phyloP scores from a whole-genome alignment of 2,329 filamentous ascomycete species.

The Juglanconis sp. region DNA sequence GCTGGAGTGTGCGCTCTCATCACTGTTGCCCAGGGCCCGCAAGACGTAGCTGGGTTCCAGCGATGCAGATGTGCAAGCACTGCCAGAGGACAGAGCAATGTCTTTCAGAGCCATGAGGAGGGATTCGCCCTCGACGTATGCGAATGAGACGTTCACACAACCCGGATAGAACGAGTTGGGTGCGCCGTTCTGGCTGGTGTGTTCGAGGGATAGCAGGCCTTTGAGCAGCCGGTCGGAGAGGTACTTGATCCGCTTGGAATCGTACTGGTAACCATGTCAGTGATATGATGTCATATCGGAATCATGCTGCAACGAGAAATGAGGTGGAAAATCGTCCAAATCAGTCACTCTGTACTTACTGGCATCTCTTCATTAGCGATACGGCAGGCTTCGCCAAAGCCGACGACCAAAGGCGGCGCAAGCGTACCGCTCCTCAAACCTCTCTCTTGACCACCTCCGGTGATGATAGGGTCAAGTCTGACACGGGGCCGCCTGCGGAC shows the following conservation, averaged over 20 bases:
- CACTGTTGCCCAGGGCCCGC: constrained; percentile 88
- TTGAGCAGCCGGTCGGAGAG: constrained; percentile 82
- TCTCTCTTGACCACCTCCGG: constrained; percentile 91
- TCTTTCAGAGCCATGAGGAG: constrained; percentile 98
- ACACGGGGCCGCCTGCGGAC: constrained; percentile 90
- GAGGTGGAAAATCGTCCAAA: constrained; percentile 41
- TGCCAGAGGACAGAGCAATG: constrained; percentile 93
- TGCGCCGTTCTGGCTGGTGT: constrained; percentile 89
- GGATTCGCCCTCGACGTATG: constrained; percentile 96
- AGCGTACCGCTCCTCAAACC: constrained; percentile 92
- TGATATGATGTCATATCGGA: background rate
- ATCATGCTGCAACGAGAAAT: constrained; percentile 39
- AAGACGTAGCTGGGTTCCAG: constrained; percentile 96
- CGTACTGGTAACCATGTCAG: constrained; percentile 64
- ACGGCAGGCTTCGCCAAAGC: constrained; percentile 92
- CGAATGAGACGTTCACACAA: constrained; percentile 97
- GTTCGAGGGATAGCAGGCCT: constrained; percentile 83
- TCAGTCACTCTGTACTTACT: constrained; percentile 55
- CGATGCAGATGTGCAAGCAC: constrained; percentile 94
- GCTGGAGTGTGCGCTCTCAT: constrained; percentile 96
- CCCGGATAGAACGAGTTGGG: constrained; percentile 83
- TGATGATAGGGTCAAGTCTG: constrained; percentile 92
- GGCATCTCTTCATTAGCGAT: constrained; percentile 86
- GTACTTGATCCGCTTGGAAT: constrained; percentile 75
- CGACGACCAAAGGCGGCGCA: constrained; percentile 82